Conservation (phyloP, 2,329 filamentous ascomycete species). For the Xylariaceae sp. region DNA sequence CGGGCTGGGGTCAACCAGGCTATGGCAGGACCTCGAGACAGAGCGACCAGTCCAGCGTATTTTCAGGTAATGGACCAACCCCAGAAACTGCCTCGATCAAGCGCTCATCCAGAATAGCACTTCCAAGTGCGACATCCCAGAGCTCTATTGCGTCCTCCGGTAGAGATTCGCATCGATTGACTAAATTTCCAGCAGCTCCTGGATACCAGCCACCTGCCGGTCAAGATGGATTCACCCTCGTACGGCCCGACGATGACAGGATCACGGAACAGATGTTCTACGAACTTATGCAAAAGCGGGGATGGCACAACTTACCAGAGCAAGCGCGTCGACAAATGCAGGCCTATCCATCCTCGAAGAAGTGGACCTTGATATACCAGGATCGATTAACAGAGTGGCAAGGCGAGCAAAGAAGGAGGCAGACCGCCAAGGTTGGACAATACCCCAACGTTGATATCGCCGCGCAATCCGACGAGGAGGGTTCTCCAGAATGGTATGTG, state of each 20-base stretch:
- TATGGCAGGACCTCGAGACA: conserved; percentile 25
- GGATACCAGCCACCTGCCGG: conserved; percentile 25
- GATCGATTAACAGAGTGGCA: conserved; percentile 91
- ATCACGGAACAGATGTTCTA: conserved; percentile 89
- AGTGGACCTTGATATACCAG: conserved; percentile 96
- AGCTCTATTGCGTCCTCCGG: conserved; percentile 49
- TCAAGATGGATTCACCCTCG: conserved; percentile 54
- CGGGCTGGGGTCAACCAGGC: conserved; percentile 20
- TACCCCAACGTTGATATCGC: conserved; percentile 67
- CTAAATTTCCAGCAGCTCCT: conserved; percentile 43
- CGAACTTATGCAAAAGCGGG: conserved; percentile 93
- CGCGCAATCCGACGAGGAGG: conserved; percentile 84
- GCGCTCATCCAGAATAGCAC: conserved; percentile 47
- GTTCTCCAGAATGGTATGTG: conserved; percentile 97
- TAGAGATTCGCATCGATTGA: conserved; percentile 54
- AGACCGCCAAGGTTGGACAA: conserved; percentile 68
- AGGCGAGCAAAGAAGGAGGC: conserved; percentile 84
- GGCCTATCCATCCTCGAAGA: conserved; percentile 89
- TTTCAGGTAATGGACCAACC: conserved; percentile 51
- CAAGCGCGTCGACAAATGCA: conserved; percentile 94
- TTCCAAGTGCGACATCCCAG: conserved; percentile 53
- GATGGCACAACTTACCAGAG: conserved; percentile 95
- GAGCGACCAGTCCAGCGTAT: conserved; percentile 49
- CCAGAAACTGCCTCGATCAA: conserved; percentile 33
- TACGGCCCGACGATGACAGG: conserved; percentile 73